These are phyloP conservation scores for Cercospora sp. DNA, from an alignment of 2,329 filamentous ascomycete genomes.

Conservation along the genomic window DNA sequence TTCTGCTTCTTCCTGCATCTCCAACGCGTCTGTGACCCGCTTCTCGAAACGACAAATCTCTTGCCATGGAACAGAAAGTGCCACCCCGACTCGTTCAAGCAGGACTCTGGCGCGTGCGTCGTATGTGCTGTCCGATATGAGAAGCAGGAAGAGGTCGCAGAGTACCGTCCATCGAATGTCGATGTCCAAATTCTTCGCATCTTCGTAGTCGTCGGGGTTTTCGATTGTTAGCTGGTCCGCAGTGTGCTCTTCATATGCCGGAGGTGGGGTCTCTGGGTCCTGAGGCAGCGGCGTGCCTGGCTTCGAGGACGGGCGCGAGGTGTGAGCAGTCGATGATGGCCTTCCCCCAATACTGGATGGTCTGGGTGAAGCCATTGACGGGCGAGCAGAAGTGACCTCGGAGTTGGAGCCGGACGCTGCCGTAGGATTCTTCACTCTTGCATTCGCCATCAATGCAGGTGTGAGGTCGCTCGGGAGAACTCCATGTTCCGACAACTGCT, in stretches of 20 bases:
- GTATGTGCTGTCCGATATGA: conserved; percentile 96
- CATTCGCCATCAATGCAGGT: conserved; percentile 83
- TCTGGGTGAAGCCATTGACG: conserved; percentile 31
- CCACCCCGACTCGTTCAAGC: conserved; percentile 77
- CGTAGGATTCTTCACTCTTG: conserved; percentile 81
- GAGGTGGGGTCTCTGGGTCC: conserved; percentile 39
- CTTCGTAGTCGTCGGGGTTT: conserved; percentile 78
- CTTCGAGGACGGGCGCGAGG: conserved; percentile 19
- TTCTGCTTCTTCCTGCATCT: conserved; percentile 93
- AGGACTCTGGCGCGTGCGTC: conserved; percentile 83
- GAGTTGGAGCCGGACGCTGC: conserved; percentile 23
- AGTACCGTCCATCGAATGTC: conserved; percentile 96
- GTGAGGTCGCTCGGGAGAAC: conserved; percentile 82
- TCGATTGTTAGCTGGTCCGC: conserved; percentile 77
- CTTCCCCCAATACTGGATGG: conserved; percentile 26
- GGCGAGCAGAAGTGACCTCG: conserved; percentile 36
- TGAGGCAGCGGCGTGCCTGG: conserved; percentile 41
- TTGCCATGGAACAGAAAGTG: conserved; percentile 80
- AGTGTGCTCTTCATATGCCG: conserved; percentile 60
- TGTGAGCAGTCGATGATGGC: conserved; percentile 22
- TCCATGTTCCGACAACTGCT: conserved; percentile 90
- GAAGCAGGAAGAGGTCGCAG: conserved; percentile 88
- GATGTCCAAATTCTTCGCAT: conserved; percentile 83
- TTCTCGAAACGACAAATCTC: conserved; percentile 98
- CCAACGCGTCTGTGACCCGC: conserved; percentile 89